Evolutionary conservation across 805 yeast species (phyloP), one percentile per base, ranked within the genome.

Genomic region (Suhomyces vadensis): DNA sequence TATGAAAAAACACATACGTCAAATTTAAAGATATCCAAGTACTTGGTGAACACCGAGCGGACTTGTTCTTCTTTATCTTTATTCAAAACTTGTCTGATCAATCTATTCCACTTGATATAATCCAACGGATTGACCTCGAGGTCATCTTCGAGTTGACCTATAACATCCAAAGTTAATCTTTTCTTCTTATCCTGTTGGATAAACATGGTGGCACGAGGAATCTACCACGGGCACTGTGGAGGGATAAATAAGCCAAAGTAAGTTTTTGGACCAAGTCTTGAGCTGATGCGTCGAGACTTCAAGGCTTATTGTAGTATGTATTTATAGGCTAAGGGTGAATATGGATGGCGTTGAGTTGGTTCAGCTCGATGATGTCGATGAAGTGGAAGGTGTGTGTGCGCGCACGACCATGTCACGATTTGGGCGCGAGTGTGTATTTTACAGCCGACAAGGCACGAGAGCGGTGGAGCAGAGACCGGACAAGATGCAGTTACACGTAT

Each of bases 21-120:
- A 43, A 75, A 77, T 21, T 87, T 88, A 69, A 87, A 91, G 6
- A 77, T 69, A 14, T 61, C 61, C 36, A 91, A 74, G 53, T 85
- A 81, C 16, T 76, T 65, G 42, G 83, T 84, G 60, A 77, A 89
- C 0, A 75, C 71, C 6, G 71, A 66, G 27, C 85, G 65, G 2
- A 85, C 81, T 41, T 78, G 79, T 21, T 80, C 87, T 39, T 73
- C 75, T 47, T 79, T 77, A 44, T 81, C 87, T 50, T 79, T 76
- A 14, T 67, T 60, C 29, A 67, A 47, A 7, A 67, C 73, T 43
- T 74, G 79, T 16, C 74, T 71, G 26, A 85, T 72, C 45, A 85
- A 67, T 48, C 73, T 72, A 31, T 71, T 57, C 87, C 92, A 85
- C 36, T 77, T 69, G 6, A 62, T 49, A 42, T 81, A 72, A 57